Evolutionary conservation across 2,329 filamentous ascomycete genomes (phyloP), one percentile per base, ranked within the genome.

Genomic region (Delphinella strobiligena): DNA sequence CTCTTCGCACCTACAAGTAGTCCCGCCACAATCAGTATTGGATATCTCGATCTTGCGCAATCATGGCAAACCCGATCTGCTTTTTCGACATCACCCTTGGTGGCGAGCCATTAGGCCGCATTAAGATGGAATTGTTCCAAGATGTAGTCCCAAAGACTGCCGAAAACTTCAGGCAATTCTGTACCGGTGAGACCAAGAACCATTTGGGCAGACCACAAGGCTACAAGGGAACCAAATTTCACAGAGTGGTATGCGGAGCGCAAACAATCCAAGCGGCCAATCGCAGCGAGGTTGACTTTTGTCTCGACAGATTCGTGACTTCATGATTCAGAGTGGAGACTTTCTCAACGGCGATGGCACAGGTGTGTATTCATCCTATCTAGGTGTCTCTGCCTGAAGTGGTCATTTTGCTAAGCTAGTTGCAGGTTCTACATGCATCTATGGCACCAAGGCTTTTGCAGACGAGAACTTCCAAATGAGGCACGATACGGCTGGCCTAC

Each of bases 281-380:
- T 7, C 14, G 8, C 31, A 8, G n/a, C 31, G 5, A 5, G 31
- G 31, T n/a, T 8, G 5, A 8, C 7, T 33, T n/a, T 27, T 12
- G 7, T 27, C 7, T 7, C 22, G 31, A 37, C 36, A 93, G 85
- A 94, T 95, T 60, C 84, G 83, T 63, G 82, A 84, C 54, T 95
- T 96, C 66, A 96, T 96, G 89, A 83, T 91, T 54, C 91, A 98
- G 61, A 89, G 89, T 34, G 91, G 91, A 39, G 91, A 98, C 61
- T 96, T 96, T 60, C 68, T 94, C 32, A 87, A 94, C 53, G 85
- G 87, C 38, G 84, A 96, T 60, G 91, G 91, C 37, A 93, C 85
- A 1, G 91, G 22, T 27, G 12, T 12, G 22, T 12, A 7, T 12
- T 27, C 22, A 27, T 7, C 12, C 22, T 27, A 7, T n/a, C n/a